Conservation (phyloP, 2,329 filamentous ascomycete species). For the Elsinoe perseae region DNA sequence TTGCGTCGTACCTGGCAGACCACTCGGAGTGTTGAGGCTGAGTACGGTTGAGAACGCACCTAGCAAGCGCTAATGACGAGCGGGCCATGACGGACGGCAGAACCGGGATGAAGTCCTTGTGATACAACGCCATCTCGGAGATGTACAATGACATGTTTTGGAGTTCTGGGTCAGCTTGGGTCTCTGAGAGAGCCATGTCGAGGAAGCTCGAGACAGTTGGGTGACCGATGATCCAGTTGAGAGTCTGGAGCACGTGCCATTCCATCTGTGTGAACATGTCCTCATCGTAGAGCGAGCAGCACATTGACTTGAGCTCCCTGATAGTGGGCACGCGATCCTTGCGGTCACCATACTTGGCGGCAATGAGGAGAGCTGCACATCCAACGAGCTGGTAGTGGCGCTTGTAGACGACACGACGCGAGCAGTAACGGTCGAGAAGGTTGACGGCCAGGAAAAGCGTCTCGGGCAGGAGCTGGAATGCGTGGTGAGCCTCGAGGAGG, state of each 20-base stretch:
- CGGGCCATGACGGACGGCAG: constrained; percentile 86
- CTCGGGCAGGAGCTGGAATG: constrained; percentile 87
- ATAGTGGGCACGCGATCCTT: constrained; percentile 98
- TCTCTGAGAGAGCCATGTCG: constrained; percentile 74
- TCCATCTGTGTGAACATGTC: constrained; percentile 99
- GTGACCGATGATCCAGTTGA: constrained; percentile 93
- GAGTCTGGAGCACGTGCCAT: constrained; percentile 96
- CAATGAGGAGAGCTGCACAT: constrained; percentile 90
- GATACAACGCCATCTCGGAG: constrained; percentile 88
- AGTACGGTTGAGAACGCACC: constrained; percentile 74
- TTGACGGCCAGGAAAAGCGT: constrained; percentile 96
- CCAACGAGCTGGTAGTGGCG: constrained; percentile 97
- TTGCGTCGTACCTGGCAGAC: constrained; percentile 61
- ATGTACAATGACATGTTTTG: constrained; percentile 95
- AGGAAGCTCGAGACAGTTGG: constrained; percentile 93
- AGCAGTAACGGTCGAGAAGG: constrained; percentile 95
- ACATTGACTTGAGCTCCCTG: constrained; percentile 97
- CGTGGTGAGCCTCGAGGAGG: constrained; percentile 90
- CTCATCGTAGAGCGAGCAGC: constrained; percentile 94
- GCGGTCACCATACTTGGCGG: constrained; percentile 96
- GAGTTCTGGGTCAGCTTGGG: constrained; percentile 69
- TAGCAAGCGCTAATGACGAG: constrained; percentile 74
- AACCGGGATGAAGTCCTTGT: constrained; percentile 92
- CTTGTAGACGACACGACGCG: constrained; percentile 95
- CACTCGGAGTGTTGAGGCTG: constrained; percentile 68